Percentiles rank a stretch among this genome's conserved stretches.
Evolutionary conservation across 2,329 filamentous ascomycete genomes (phyloP).

Genomic region (Cadophora malorum): DNA sequence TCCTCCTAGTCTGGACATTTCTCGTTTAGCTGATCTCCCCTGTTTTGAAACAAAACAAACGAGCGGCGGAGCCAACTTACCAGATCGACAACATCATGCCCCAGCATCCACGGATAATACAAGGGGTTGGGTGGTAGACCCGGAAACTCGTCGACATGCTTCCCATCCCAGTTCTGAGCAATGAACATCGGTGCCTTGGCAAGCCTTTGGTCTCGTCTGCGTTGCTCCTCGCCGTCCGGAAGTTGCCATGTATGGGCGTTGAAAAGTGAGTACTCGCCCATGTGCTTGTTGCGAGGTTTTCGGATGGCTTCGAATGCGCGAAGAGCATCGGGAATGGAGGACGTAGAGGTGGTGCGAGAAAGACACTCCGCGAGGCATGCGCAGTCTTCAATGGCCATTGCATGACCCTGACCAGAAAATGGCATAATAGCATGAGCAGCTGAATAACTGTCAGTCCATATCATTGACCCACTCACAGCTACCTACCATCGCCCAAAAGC

Average conservation of each 20-base stretch:
- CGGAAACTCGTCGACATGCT: conserved; percentile 23
- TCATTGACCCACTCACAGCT: not conserved
- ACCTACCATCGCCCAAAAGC: conserved; percentile 50
- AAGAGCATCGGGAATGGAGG: conserved; percentile 51
- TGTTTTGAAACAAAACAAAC: not conserved
- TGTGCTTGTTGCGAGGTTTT: conserved; percentile 54
- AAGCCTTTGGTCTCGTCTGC: conserved; percentile 48
- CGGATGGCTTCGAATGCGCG: conserved; percentile 53
- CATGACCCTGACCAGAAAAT: conserved; percentile 55
- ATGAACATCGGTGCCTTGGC: conserved; percentile 16
- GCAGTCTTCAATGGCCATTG: conserved; percentile 70
- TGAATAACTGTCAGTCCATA: not conserved
- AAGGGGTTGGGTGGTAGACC: conserved; percentile 52
- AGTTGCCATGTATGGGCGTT: conserved; percentile 44
- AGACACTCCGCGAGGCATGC: conserved; percentile 45
- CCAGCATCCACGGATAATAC: conserved; percentile 66
- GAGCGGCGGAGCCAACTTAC: conserved; percentile 16
- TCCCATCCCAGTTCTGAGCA: conserved; percentile 49
- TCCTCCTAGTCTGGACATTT: conserved; percentile 15
- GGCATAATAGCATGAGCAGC: conserved; percentile 5
- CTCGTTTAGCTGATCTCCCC: not conserved
- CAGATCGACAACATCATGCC: conserved; percentile 40
- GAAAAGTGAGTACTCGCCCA: conserved; percentile 65
- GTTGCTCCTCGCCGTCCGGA: conserved; percentile 28
- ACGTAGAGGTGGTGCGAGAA: conserved; percentile 37